phyloP scores from a whole-genome alignment of 139 green algal genomes.

The Coelastrella sp. region DNA sequence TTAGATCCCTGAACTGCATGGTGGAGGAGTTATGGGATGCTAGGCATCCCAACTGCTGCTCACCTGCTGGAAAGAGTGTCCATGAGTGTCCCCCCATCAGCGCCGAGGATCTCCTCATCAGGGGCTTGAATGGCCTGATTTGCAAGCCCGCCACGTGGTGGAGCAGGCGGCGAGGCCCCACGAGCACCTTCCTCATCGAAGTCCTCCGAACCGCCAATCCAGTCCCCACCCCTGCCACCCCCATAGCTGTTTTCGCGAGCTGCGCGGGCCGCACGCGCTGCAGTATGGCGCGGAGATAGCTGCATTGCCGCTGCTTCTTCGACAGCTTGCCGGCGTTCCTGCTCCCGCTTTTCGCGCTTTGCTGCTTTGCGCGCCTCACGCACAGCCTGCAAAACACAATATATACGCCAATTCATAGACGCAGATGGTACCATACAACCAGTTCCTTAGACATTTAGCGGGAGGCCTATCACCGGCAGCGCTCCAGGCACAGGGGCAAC shows the following conservation, averaged over 20 bases:
- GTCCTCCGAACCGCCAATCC: constrained; percentile 25
- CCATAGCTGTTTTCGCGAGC: constrained; percentile 7
- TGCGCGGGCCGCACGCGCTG: not conserved
- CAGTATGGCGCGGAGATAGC: constrained; percentile 36
- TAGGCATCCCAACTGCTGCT: too few relatives aligned
- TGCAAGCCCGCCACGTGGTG: not conserved
- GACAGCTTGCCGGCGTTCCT: constrained; percentile 69
- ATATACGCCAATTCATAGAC: too few relatives aligned
- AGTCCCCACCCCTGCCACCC: not conserved
- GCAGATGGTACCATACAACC: too few relatives aligned
- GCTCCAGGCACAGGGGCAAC: too few relatives aligned
- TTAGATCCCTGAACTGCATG: too few relatives aligned
- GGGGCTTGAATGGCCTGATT: not conserved
- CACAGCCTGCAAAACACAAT: constrained; percentile 59
- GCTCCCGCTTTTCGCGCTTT: constrained; percentile 78
- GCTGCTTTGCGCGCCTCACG: constrained; percentile 75
- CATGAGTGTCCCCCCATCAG: not conserved
- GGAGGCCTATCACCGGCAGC: too few relatives aligned
- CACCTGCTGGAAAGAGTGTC: constrained; percentile 28
- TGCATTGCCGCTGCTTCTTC: constrained; percentile 56
- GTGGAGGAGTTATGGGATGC: too few relatives aligned
- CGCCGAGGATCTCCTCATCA: not conserved
- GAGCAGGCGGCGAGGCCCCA: not conserved
- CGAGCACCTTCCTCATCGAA: constrained; percentile 10
- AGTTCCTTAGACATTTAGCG: too few relatives aligned